phyloP scores from a whole-genome alignment of 129 eudicot genomes.

The Dittrichia graveolens region DNA sequence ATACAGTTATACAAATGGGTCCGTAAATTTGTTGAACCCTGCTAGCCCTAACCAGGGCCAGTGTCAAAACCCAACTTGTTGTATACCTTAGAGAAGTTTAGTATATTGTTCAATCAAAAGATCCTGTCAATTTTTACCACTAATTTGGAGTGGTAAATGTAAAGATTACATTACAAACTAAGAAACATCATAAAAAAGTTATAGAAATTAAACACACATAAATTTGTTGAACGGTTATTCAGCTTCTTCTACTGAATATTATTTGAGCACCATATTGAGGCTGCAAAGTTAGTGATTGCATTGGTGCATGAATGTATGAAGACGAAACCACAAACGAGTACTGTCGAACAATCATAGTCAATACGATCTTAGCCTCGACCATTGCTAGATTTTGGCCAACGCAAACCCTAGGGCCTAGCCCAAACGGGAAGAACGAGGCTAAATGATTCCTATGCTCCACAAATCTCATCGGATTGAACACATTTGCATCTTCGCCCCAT shows the following conservation, averaged over 20 bases:
- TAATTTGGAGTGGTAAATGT: too few relatives aligned
- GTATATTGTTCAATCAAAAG: too few relatives aligned
- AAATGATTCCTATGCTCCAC: slow-evolving; percentile 44
- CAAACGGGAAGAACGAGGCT: slow-evolving; percentile 50
- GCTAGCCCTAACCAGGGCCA: too few relatives aligned
- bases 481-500: slow-evolving; percentile 53
- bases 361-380: slow-evolving; percentile 43
- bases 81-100: too few relatives aligned
- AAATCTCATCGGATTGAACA: slow-evolving; percentile 54
- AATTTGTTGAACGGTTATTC: background rate
- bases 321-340: slow-evolving; percentile 41
- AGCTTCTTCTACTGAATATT: slow-evolving; percentile 21
- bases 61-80: too few relatives aligned
- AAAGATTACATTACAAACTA: background rate
- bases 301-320: slow-evolving; percentile 48
- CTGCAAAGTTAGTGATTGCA: slow-evolving; percentile 37
- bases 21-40: too few relatives aligned
- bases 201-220: background rate
- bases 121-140: too few relatives aligned
- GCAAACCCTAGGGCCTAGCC: slow-evolving; percentile 49
- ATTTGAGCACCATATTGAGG: slow-evolving; percentile 49
- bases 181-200: background rate
- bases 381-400: slow-evolving; percentile 49
- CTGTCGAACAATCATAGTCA: slow-evolving; percentile 43
- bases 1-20: too few relatives aligned